Evolutionary conservation across 352 stramenopile species (phyloP).

Genomic region (Pythium myriotylum): DNA sequence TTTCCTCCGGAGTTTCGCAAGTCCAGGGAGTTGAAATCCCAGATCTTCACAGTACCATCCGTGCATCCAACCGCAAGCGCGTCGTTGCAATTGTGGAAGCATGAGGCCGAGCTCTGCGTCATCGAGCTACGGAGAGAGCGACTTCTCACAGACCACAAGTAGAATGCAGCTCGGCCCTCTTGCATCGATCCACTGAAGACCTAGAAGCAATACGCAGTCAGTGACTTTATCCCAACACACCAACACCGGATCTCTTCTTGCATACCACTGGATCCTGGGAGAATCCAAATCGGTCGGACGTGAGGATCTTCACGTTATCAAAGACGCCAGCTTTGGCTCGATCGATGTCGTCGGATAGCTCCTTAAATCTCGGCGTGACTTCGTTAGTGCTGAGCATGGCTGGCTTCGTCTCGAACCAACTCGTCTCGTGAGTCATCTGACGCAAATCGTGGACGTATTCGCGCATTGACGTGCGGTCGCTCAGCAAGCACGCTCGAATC

Average conservation of each 20-base stretch:
- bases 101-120: conserved; percentile 63
- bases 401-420: conserved; percentile 63
- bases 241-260: no score
- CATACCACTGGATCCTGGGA: conserved; percentile 63
- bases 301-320: conserved; percentile 67
- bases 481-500: conserved; percentile 81
- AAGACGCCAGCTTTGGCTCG: conserved; percentile 57
- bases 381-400: conserved; percentile 45
- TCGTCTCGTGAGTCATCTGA: conserved; percentile 69
- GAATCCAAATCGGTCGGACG: conserved; percentile 62
- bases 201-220: conserved; percentile 19
- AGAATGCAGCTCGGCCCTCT: conserved; percentile 78
- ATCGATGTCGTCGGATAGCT: conserved; percentile 57
- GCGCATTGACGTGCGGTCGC: conserved; percentile 83
- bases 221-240: neutral
- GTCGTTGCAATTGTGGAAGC: conserved; percentile 83
- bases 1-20: conserved; percentile 48
- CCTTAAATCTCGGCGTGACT: conserved; percentile 33
- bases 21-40: conserved; percentile 75
- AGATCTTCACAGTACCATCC: conserved; percentile 82
- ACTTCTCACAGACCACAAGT: conserved; percentile 84
- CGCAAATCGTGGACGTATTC: conserved; percentile 87
- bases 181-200: conserved; percentile 76
- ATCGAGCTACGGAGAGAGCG: conserved; percentile 67
- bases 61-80: conserved; percentile 73